phyloP scores from a whole-genome alignment of 1,284 basidiomycete genomes.

The Papiliotrema terrestris region DNA sequence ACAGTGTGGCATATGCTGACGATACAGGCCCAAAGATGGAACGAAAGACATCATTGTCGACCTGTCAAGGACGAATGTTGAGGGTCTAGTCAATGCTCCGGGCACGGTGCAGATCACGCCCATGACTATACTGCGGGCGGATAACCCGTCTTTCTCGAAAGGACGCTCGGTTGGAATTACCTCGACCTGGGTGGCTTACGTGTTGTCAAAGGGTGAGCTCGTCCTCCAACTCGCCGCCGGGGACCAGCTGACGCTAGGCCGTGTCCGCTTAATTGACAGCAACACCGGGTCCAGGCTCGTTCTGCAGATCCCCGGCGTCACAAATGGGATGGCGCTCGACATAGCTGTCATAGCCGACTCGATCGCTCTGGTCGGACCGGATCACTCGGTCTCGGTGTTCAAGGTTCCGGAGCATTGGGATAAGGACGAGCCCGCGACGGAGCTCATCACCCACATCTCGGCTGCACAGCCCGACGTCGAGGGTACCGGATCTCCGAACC shows the following conservation, averaged over 20 bases:
- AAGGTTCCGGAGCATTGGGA: conserved; percentile 27
- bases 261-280: conserved; percentile 36
- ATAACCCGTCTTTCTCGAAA: conserved; percentile 15
- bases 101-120: conserved; percentile 27
- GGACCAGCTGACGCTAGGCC: conserved; percentile 17
- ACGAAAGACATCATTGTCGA: conserved; percentile 24
- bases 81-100: conserved; percentile 19
- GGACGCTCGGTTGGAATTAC: conserved; percentile 36
- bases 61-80: conserved; percentile 29
- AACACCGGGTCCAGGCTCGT: conserved; percentile 30
- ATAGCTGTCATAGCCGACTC: conserved; percentile 23
- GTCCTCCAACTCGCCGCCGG: neutral
- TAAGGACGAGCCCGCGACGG: conserved; percentile 26
- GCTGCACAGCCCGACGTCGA: conserved; percentile 1
- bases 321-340: conserved; percentile 30
- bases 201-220: conserved; percentile 27
- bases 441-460: conserved; percentile 15
- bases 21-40: conserved; percentile 5
- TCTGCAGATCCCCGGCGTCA: conserved; percentile 19
- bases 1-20: neutral
- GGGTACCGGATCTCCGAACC: conserved; percentile 19
- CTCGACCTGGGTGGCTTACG: conserved; percentile 35
- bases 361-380: conserved; percentile 30
- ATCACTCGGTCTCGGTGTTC: conserved; percentile 29
- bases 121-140: conserved; percentile 29